phyloP scores from a whole-genome alignment of 2,329 filamentous ascomycete genomes.

The Aspergillus texensis region DNA sequence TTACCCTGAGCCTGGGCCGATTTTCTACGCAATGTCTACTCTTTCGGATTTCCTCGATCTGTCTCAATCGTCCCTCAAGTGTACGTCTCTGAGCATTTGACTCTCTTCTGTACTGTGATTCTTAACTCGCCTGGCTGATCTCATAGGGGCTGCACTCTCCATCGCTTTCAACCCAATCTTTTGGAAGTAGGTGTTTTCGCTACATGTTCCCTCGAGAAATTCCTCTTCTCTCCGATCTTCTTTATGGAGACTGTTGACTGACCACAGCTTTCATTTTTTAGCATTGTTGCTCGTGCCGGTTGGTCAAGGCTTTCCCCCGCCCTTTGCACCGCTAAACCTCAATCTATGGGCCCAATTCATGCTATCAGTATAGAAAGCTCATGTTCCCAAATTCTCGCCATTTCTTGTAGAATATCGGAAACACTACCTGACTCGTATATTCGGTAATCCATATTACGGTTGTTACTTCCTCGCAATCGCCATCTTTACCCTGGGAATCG shows the following conservation, averaged over 20 bases:
- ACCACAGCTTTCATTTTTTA: conserved; percentile 37
- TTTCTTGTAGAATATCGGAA: conserved; percentile 79
- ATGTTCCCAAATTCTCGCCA: conserved; percentile 17
- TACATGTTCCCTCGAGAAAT: not conserved
- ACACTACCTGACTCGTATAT: conserved; percentile 84
- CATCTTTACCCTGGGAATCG: conserved; percentile 89
- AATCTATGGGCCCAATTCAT: not conserved
- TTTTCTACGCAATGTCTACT: conserved; percentile 33
- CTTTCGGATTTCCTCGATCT: conserved; percentile 59
- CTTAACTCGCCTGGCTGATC: conserved; percentile 15
- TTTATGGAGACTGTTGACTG: not conserved
- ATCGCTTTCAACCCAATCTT: conserved; percentile 98
- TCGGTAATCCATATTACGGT: conserved; percentile 75
- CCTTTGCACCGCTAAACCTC: conserved; percentile 7
- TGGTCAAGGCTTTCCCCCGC: conserved; percentile 23
- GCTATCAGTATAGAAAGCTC: conserved; percentile 10
- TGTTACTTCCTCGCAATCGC: conserved; percentile 87
- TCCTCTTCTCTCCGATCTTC: not conserved
- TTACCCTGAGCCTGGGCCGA: not conserved
- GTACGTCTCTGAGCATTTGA: conserved; percentile 50
- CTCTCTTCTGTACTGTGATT: conserved; percentile 28
- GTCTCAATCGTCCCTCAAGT: conserved; percentile 65
- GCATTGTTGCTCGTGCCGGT: conserved; percentile 84
- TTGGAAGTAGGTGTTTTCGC: conserved; percentile 77
- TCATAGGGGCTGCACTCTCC: conserved; percentile 72